These are phyloP conservation scores for Fusarium bactridioides DNA, from an alignment of 2,329 filamentous ascomycete genomes.

Conservation along the genomic window DNA sequence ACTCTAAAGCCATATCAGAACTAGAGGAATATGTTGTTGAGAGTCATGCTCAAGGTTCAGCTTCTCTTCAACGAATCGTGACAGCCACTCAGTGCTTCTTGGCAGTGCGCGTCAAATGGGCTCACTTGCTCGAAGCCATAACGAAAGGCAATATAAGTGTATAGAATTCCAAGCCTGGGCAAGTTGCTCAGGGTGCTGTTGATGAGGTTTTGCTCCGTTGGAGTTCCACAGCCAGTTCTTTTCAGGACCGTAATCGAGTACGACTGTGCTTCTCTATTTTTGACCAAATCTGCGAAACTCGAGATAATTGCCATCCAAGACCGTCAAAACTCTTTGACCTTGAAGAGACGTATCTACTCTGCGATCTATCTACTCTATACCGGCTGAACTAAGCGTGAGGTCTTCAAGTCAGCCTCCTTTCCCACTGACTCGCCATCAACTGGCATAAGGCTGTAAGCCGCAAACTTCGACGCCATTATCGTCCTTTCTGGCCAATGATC, in stretches of 20 bases:
- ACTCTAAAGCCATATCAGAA: fast-evolving
- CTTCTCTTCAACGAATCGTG: not conserved
- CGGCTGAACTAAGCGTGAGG: fast-evolving
- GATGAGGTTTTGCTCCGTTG: no score
- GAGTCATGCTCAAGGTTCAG: not conserved
- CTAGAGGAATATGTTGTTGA: fast-evolving
- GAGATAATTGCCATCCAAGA: no score
- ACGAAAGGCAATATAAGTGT: not conserved
- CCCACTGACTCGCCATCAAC: not conserved
- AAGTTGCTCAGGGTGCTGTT: no score
- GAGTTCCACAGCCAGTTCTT: no score
- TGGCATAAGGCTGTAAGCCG: not conserved
- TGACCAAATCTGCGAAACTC: no score
- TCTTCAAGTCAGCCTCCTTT: not conserved
- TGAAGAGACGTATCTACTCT: not conserved
- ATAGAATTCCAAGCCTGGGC: no score
- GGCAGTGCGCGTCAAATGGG: not conserved
- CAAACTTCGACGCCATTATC: fast-evolving
- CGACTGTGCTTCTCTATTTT: no score
- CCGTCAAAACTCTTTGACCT: no score
- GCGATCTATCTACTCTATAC: fast-evolving
- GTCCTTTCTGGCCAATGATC: not conserved
- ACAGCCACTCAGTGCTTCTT: fast-evolving
- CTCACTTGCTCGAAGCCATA: fast-evolving
- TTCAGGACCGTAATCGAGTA: no score